Percentiles rank a stretch among this genome's conserved stretches.
Evolutionary conservation across 2,329 filamentous ascomycete genomes (phyloP).

Genomic region (Penicillium sp.): DNA sequence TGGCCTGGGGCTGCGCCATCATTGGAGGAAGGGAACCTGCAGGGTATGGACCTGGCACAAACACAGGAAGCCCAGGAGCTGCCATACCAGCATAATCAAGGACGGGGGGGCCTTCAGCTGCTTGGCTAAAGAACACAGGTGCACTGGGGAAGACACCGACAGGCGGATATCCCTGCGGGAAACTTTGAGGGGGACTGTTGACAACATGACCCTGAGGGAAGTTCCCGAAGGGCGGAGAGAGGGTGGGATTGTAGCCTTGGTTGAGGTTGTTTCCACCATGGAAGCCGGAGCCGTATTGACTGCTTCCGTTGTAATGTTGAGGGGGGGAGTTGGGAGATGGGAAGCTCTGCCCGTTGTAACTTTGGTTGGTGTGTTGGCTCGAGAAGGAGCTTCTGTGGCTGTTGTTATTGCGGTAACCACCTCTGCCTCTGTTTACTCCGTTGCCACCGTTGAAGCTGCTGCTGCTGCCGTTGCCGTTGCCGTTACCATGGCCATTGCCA

Average conservation of each 20-base stretch:
- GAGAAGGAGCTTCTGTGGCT: conserved; percentile 2
- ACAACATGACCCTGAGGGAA: background rate
- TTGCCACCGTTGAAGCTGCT: background rate
- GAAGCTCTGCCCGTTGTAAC: background rate
- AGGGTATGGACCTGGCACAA: background rate
- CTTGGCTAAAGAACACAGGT: background rate
- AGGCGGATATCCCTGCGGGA: background rate
- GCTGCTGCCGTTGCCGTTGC: background rate
- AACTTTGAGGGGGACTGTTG: background rate
- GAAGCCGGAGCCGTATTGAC: background rate
- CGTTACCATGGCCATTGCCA: background rate
- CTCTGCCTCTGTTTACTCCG: conserved; percentile 6
- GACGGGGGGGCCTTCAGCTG: background rate
- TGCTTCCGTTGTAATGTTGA: background rate
- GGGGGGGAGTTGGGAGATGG: background rate
- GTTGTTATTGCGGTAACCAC: background rate
- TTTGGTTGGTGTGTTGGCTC: background rate
- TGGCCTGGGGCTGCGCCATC: background rate
- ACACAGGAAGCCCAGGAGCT: background rate
- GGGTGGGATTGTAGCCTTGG: conserved; percentile 2
- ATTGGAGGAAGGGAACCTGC: conserved; percentile 4
- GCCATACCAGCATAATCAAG: conserved; percentile 1
- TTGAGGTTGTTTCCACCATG: background rate
- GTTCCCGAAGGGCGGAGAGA: background rate
- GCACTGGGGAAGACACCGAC: background rate